phyloP scores from a whole-genome alignment of 2,329 filamentous ascomycete species.

The Chaetomiaceae sp. region DNA sequence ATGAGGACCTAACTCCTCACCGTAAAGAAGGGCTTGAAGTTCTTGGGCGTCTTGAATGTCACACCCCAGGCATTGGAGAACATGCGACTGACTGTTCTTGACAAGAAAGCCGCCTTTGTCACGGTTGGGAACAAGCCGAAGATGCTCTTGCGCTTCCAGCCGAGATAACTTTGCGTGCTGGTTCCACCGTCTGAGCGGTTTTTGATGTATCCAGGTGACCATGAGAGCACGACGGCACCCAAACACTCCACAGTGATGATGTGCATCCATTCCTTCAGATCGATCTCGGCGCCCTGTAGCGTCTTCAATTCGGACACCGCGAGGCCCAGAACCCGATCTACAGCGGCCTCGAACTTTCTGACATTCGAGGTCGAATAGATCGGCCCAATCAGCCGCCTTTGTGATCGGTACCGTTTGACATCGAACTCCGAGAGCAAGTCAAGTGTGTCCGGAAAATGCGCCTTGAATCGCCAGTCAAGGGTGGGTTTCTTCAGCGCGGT shows the following conservation, averaged over 20 bases:
- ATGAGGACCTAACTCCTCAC: slow-evolving; percentile 27
- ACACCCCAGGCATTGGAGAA: slow-evolving; percentile 42
- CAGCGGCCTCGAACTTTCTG: slow-evolving; percentile 34
- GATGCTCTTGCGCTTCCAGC: slow-evolving; percentile 48
- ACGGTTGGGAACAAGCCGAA: slow-evolving; percentile 44
- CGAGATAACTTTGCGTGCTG: slow-evolving; percentile 42
- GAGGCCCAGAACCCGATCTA: slow-evolving; percentile 36
- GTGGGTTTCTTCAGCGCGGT: slow-evolving; percentile 39
- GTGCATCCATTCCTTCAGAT: slow-evolving; percentile 52
- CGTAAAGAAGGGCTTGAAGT: slow-evolving; percentile 45
- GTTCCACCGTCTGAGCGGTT: slow-evolving; percentile 41
- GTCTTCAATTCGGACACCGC: slow-evolving; percentile 32
- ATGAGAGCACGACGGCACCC: slow-evolving; percentile 43
- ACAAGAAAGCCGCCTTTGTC: slow-evolving; percentile 35
- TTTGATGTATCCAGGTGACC: slow-evolving; percentile 45
- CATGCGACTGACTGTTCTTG: slow-evolving; percentile 31
- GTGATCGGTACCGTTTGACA: slow-evolving; percentile 40
- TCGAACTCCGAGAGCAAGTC: slow-evolving; percentile 47
- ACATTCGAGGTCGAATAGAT: slow-evolving; percentile 40
- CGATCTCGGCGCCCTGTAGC: slow-evolving; percentile 36
- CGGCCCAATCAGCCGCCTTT: slow-evolving; percentile 44
- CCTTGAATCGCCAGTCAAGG: slow-evolving; percentile 34
- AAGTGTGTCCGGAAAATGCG: slow-evolving; percentile 38
- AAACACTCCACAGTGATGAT: slow-evolving; percentile 48
- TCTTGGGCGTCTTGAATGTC: slow-evolving; percentile 37